These are phyloP conservation scores for Pleurotus giganteus DNA, from an alignment of 768 basidiomycete genomes.

Conservation along the genomic window DNA sequence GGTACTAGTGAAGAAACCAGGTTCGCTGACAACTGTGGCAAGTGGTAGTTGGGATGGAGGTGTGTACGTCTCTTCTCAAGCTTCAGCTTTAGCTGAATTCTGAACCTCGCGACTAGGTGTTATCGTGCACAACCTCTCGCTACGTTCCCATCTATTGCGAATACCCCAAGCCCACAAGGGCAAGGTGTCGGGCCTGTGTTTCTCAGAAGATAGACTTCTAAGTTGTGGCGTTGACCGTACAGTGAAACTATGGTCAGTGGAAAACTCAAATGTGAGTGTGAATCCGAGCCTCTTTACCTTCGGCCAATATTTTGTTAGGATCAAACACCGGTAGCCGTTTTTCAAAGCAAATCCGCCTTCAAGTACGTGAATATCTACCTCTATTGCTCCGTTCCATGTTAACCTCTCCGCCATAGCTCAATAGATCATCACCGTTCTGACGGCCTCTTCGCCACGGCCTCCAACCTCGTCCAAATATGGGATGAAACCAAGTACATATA, in stretches of 20 bases:
- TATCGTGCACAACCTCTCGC: conserved; percentile 78
- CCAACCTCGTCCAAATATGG: conserved; percentile 94
- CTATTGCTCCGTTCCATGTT: not conserved
- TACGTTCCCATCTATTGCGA: conserved; percentile 49
- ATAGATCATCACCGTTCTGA: conserved; percentile 93
- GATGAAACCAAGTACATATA: conserved; percentile 87
- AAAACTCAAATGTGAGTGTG: conserved; percentile 32
- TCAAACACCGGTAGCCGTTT: conserved; percentile 69
- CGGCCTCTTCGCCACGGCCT: conserved; percentile 91
- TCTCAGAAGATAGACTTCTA: conserved; percentile 62
- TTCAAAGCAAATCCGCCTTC: conserved; percentile 85
- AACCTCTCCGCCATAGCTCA: conserved; percentile 47
- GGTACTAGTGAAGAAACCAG: conserved; percentile 69
- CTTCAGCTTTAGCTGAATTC: not conserved
- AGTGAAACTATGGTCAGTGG: conserved; percentile 77
- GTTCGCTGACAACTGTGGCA: conserved; percentile 74
- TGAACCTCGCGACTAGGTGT: conserved; percentile 53
- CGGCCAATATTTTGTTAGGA: conserved; percentile 3
- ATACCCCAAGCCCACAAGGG: conserved; percentile 78
- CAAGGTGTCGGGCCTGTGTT: conserved; percentile 81
- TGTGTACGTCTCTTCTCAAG: conserved; percentile 35
- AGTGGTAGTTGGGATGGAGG: conserved; percentile 97
- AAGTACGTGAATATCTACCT: conserved; percentile 52
- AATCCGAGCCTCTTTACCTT: not conserved
- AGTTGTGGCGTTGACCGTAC: conserved; percentile 84